phyloP scores from a whole-genome alignment of 2,329 filamentous ascomycete species.

The Neophaeococcomyces aloes region DNA sequence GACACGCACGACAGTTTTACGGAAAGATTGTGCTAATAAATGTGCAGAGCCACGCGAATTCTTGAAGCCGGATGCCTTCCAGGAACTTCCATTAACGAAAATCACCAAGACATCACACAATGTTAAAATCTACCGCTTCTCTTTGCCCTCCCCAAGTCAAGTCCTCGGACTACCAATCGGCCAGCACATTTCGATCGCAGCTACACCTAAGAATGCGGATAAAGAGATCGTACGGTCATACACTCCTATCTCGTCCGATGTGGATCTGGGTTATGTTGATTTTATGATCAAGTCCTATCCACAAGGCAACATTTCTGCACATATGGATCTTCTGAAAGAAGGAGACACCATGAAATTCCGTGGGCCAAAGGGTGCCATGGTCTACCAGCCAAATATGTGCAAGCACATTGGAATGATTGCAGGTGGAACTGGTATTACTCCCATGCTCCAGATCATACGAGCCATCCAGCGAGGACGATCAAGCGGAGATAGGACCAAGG shows the following conservation, averaged over 20 bases:
- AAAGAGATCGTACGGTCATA: slow-evolving; percentile 88
- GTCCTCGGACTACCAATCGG: slow-evolving; percentile 95
- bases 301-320: slow-evolving; percentile 91
- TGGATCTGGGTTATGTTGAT: slow-evolving; percentile 85
- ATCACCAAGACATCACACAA: slow-evolving; percentile 97
- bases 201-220: slow-evolving; percentile 60
- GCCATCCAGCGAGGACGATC: slow-evolving; percentile 75
- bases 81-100: slow-evolving; percentile 84
- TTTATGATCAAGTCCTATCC: slow-evolving; percentile 97
- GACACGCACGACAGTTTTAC: slow-evolving; percentile 1
- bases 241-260: slow-evolving; percentile 82
- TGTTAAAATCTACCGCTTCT: slow-evolving; percentile 96
- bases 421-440: slow-evolving; percentile 93
- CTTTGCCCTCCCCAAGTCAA: slow-evolving; percentile 62
- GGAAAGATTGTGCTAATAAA: no score
- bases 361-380: slow-evolving; percentile 95
- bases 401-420: slow-evolving; percentile 96
- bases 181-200: slow-evolving; percentile 95
- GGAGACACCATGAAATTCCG: slow-evolving; percentile 82
- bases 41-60: slow-evolving; percentile 29
- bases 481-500: slow-evolving; percentile 71
- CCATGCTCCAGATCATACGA: slow-evolving; percentile 93
- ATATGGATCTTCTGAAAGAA: slow-evolving; percentile 71
- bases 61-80: slow-evolving; percentile 77
- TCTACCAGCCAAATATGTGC: slow-evolving; percentile 95